Percentiles rank a stretch among this genome's conserved stretches.
Evolutionary conservation across 192 early-diverging fungal genomes (phyloP).

Genomic region (Backusella morwellensis): DNA sequence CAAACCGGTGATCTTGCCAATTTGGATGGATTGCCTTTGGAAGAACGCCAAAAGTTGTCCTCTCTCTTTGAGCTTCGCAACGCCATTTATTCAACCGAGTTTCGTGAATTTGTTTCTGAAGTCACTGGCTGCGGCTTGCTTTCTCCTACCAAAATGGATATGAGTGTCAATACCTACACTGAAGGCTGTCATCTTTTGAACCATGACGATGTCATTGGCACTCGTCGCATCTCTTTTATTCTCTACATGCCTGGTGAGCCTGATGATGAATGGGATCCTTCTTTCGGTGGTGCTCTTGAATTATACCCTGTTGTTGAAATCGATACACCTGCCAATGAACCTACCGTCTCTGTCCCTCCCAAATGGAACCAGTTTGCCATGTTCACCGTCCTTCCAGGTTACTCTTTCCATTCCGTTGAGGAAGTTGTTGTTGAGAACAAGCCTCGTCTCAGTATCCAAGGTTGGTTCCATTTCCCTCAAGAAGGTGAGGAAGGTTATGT

Average conservation of each 20-base stretch:
- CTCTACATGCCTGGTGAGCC: slow-evolving; percentile 68
- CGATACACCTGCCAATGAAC: slow-evolving; percentile 58
- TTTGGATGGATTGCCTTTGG: slow-evolving; percentile 64
- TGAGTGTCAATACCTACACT: slow-evolving; percentile 71
- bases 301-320: slow-evolving; percentile 65
- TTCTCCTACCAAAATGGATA: slow-evolving; percentile 66
- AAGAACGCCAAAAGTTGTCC: slow-evolving; percentile 53
- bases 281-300: slow-evolving; percentile 72
- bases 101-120: slow-evolving; percentile 62
- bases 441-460: slow-evolving; percentile 60
- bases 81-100: slow-evolving; percentile 71
- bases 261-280: slow-evolving; percentile 50
- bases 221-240: slow-evolving; percentile 73
- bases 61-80: slow-evolving; percentile 63
- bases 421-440: slow-evolving; percentile 62
- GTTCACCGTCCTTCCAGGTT: slow-evolving; percentile 76
- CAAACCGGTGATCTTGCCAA: slow-evolving; percentile 83
- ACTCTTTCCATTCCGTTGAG: slow-evolving; percentile 77
- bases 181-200: slow-evolving; percentile 70
- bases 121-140: slow-evolving; percentile 71
- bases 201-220: slow-evolving; percentile 83
- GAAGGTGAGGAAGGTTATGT: slow-evolving; percentile 63
- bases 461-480: slow-evolving; percentile 80
- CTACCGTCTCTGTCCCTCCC: slow-evolving; percentile 54
- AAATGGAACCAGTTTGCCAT: slow-evolving; percentile 77